phyloP scores from a whole-genome alignment of 2,329 filamentous ascomycete genomes.

The Lachnellula willkommii region DNA sequence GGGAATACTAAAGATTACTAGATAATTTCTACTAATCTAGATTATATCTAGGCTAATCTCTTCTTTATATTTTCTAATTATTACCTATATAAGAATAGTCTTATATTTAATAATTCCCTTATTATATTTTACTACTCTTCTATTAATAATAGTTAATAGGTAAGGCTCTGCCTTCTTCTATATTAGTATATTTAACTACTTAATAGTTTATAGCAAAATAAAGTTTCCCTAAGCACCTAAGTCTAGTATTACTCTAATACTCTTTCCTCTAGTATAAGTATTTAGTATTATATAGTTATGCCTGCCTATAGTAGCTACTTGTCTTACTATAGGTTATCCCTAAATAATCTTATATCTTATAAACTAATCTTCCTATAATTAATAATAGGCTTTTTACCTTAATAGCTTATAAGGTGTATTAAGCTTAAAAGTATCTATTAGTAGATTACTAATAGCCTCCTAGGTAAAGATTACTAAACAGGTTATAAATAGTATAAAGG shows the following conservation, averaged over 20 bases:
- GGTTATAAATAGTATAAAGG: too few relatives aligned
- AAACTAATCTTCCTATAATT: too few relatives aligned
- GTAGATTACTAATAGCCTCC: too few relatives aligned
- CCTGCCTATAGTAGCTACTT: too few relatives aligned
- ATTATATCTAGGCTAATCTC: neutral
- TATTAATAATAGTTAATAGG: neutral
- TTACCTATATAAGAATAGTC: neutral
- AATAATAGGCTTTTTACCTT: too few relatives aligned
- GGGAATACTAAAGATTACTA: neutral
- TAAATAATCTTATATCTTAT: too few relatives aligned
- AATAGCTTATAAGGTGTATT: too few relatives aligned
- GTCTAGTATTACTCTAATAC: neutral
- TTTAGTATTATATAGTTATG: neutral
- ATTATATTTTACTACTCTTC: neutral
- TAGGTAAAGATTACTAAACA: too few relatives aligned
- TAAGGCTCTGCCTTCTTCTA: neutral
- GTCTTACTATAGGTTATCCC: too few relatives aligned
- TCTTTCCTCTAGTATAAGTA: neutral
- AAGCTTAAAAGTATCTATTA: too few relatives aligned
- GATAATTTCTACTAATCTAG: neutral
- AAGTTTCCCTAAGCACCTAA: neutral
- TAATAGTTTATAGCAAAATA: neutral
- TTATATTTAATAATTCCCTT: neutral
- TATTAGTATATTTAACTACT: neutral
- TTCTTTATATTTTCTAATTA: neutral